A percentile compares a stretch with the other conserved stretches of the same genome.
Evolutionary conservation across 441 rosid species (phyloP).

Genomic region (Corymbia citriodora): DNA sequence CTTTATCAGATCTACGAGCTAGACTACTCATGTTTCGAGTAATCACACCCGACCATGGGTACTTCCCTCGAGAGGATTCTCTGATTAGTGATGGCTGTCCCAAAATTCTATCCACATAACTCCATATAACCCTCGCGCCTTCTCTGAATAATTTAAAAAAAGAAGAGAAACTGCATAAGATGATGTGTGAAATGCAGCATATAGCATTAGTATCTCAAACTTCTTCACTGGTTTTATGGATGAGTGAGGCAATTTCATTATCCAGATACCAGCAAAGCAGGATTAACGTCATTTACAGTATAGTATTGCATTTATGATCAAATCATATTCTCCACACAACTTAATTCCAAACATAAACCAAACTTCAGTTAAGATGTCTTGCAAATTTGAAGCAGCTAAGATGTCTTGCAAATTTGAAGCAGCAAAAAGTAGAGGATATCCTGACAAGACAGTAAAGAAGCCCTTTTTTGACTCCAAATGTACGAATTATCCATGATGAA

Average conservation of each 20-base stretch:
- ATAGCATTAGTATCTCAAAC: neutral
- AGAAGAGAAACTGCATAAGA: neutral
- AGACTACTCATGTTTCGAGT: conserved; percentile 42
- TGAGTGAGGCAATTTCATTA: neutral
- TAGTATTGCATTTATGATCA: neutral
- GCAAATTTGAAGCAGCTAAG: neutral
- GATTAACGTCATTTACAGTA: neutral
- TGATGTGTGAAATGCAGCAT: neutral
- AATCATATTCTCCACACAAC: neutral
- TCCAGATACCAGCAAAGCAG: neutral
- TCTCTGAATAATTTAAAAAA: conserved; percentile 40
- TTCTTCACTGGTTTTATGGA: neutral
- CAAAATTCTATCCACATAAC: conserved; percentile 92
- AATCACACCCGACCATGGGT: conserved; percentile 91
- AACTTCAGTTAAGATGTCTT: neutral
- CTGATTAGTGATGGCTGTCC: conserved; percentile 96
- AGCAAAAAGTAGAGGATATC: neutral
- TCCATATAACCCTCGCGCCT: conserved; percentile 98
- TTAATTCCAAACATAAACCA: neutral
- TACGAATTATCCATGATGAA: neutral
- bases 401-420: neutral
- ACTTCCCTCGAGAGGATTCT: conserved; percentile 93
- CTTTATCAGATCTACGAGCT: conserved; percentile 34
- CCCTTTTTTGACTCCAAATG: neutral
- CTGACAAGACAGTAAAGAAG: neutral